phyloP scores from a whole-genome alignment of 1,284 basidiomycete genomes.

The Malassezia arunalokei region DNA sequence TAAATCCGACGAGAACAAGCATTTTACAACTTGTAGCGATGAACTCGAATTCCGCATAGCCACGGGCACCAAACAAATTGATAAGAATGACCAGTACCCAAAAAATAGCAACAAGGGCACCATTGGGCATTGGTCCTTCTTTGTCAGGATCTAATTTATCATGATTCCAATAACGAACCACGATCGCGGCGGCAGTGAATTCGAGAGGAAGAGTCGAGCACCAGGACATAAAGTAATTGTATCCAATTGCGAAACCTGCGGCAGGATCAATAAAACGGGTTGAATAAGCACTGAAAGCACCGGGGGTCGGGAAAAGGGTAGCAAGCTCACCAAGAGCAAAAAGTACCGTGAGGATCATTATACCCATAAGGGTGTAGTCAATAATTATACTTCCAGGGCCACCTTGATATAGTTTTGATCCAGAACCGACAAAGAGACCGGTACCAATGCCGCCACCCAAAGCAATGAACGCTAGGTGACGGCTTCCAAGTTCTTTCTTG shows the following conservation, averaged over 20 bases:
- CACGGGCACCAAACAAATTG: conserved; percentile 33
- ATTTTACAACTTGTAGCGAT: conserved; percentile 54
- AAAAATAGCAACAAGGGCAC: conserved; percentile 32
- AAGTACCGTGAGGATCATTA: conserved; percentile 30
- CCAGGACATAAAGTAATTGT: conserved; percentile 35
- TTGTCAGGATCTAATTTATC: conserved; percentile 4
- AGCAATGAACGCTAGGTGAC: conserved; percentile 11
- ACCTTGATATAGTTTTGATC: conserved; percentile 23
- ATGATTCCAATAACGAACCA: conserved; percentile 39
- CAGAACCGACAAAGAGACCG: conserved; percentile 35
- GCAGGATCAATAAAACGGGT: conserved; percentile 54
- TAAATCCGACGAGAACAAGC: conserved; percentile 52
- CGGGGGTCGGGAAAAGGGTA: conserved; percentile 30
- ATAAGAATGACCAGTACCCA: conserved; percentile 24
- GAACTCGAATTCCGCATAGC: conserved; percentile 52
- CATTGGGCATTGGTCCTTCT: conserved; percentile 22
- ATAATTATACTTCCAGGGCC: conserved; percentile 34
- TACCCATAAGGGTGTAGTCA: conserved; percentile 31
- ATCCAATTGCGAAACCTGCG: conserved; percentile 56
- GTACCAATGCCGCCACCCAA: conserved; percentile 35
- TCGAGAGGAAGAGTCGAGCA: conserved; percentile 37
- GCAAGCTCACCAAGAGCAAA: conserved; percentile 38
- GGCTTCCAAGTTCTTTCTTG: conserved; percentile 1
- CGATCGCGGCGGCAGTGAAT: conserved; percentile 47
- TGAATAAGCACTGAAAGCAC: conserved; percentile 34